Conservation (phyloP, 1,284 basidiomycete species). For the Boletus sp. region DNA sequence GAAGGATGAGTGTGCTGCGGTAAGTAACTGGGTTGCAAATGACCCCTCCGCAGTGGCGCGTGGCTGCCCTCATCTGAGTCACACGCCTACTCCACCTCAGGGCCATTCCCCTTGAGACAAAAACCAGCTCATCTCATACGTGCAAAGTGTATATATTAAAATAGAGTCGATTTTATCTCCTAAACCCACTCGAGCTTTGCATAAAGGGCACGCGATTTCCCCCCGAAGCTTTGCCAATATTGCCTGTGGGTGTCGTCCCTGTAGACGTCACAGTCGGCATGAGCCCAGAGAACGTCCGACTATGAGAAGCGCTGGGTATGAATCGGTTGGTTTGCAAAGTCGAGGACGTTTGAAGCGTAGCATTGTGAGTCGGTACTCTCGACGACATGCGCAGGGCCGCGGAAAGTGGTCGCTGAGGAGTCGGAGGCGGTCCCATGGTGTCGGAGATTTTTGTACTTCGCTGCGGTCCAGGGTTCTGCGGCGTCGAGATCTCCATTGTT, state of each 20-base stretch:
- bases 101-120: not conserved
- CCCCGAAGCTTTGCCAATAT: constrained; percentile 19
- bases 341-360: constrained; percentile 7
- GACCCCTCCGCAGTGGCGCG: constrained; percentile 9
- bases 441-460: constrained; percentile 12
- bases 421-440: constrained; percentile 28
- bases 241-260: constrained; percentile 3
- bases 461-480: constrained; percentile 11
- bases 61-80: constrained; percentile 5
- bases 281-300: constrained; percentile 12
- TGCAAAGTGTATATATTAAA: constrained; percentile 1
- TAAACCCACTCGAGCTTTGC: constrained; percentile 27
- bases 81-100: too few species aligned
- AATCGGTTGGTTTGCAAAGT: constrained; percentile 30
- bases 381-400: constrained; percentile 20
- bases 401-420: constrained; percentile 32
- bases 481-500: constrained; percentile 8
- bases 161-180: constrained; percentile 20
- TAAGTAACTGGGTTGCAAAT: constrained; percentile 2
- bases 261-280: constrained; percentile 1
- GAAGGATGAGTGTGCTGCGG: constrained; percentile 21
- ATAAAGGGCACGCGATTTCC: constrained; percentile 50
- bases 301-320: constrained; percentile 24
- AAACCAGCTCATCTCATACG: too few species aligned
- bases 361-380: constrained; percentile 17